Percentiles rank a stretch among this genome's conserved stretches.
Evolutionary conservation across 805 yeast species (phyloP).

Genomic region (Yamadazyma sp.): DNA sequence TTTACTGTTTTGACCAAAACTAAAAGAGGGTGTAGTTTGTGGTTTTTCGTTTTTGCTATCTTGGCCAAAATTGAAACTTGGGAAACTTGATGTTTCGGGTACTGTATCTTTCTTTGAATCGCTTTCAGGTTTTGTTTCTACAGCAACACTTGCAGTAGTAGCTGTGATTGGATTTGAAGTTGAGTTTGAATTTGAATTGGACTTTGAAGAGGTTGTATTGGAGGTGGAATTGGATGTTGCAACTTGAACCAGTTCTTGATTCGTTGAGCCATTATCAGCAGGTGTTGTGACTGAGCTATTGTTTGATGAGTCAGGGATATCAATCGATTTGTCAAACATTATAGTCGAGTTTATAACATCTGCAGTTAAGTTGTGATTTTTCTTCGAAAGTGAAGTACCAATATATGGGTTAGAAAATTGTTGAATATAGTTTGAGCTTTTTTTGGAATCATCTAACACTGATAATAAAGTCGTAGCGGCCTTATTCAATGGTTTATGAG

Average conservation of each 20-base stretch:
- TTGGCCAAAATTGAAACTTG: too few species aligned
- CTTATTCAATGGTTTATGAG: constrained; percentile 14
- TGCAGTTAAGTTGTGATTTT: constrained; percentile 22
- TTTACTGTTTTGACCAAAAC: too few species aligned
- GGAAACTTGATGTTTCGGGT: too few species aligned
- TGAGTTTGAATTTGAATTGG: neutral
- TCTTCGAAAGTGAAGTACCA: constrained; percentile 9
- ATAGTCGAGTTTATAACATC: constrained; percentile 36
- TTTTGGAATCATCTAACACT: constrained; percentile 28
- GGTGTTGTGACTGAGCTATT: constrained; percentile 13
- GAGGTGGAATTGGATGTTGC: too few species aligned
- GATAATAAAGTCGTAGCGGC: constrained; percentile 38
- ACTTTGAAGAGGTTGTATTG: neutral
- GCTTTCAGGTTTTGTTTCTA: too few species aligned
- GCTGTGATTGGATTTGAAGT: neutral
- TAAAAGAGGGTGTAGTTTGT: too few species aligned
- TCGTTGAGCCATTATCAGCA: constrained; percentile 8
- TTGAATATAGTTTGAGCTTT: constrained; percentile 20
- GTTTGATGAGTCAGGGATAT: constrained; percentile 11
- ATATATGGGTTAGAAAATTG: constrained; percentile 26
- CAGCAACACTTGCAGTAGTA: neutral
- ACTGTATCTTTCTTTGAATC: too few species aligned
- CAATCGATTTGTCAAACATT: constrained; percentile 23
- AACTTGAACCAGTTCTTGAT: too few species aligned
- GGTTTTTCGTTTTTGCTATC: too few species aligned